phyloP scores from a whole-genome alignment of 2,329 filamentous ascomycete genomes.

The Fusarium pilosicola region DNA sequence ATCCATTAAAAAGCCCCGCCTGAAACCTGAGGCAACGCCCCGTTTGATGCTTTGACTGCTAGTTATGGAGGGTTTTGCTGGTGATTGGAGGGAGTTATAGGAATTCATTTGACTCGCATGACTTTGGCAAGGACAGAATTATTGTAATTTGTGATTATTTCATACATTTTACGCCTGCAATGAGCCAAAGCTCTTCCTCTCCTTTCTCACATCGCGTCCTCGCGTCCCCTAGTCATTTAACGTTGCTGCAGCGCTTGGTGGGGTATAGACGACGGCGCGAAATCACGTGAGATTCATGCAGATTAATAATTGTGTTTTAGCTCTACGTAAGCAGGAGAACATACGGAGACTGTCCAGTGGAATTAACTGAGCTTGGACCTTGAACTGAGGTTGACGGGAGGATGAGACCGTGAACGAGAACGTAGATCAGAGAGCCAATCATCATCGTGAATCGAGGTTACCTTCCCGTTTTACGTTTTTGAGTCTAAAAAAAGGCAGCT shows the following conservation, averaged over 20 bases:
- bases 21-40: constrained; percentile 43
- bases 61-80: constrained; percentile 4
- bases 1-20: constrained; percentile 46
- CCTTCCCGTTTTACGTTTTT: not conserved
- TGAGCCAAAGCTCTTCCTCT: not conserved
- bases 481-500: constrained; percentile 8
- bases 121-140: not conserved
- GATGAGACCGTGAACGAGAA: constrained; percentile 28
- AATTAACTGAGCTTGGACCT: constrained; percentile 22
- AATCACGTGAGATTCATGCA: constrained; percentile 37
- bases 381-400: constrained; percentile 32
- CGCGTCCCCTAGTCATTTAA: constrained; percentile 28
- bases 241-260: constrained; percentile 32
- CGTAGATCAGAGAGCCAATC: constrained; percentile 33
- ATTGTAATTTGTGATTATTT: not conserved
- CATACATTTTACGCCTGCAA: not conserved
- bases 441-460: constrained; percentile 2
- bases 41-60: constrained; percentile 12
- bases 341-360: not conserved
- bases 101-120: not conserved
- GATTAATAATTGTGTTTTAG: constrained; percentile 42
- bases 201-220: constrained; percentile 28
- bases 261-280: constrained; percentile 27
- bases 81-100: constrained; percentile 12
- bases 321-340: constrained; percentile 31